Base-by-base conservation (phyloP, 2,329 filamentous ascomycete species). In the Acarospora socialis region DNA sequence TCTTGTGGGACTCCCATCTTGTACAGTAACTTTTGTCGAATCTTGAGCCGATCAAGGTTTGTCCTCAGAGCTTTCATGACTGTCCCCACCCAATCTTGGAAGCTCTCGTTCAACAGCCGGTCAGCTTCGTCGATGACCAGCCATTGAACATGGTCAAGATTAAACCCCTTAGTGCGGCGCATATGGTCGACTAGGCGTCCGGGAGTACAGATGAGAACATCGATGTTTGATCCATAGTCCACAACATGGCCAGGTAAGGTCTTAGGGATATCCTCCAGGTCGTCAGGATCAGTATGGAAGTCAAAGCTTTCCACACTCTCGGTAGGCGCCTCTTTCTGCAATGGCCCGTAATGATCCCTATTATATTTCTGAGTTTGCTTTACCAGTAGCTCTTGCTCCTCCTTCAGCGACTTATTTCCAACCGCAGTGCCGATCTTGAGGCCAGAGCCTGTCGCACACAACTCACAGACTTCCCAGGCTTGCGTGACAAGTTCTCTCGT, bases 51-150 rank as follows among this genome's bases (percentile, higher is more conserved):
- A 21, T 64, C 63, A 39, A 81, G 62, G 26, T 61, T 59, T 10
- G 75, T 69, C n/a, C n/a, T n/a, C 48, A 71, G 43, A 2, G 61
- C 61, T 14, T 54, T 53, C 46, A 82, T 76, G 5, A 90, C 70
- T 0, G 77, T 59, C 23, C 75, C 71, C 3, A 92, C 63, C 86
- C 86, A 94, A 46, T 87, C 80, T 51, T 94, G 86, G 54, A 90
- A 94, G 47, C 80, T 86, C 52, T 95, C 82, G 25, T 86, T 79
- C 4, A 95, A 68, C 8, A 95, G 62, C 49, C 90, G 83, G 54
- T 95, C 87, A 7, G 87, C 90, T 56, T 95, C 87, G 46, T 95
- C 87, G 27, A 94, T 79, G 3, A 94, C 72, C 0, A 95, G 64
- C 84, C 86, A 95, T 38, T 81, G 72, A 4, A 94, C 63, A 49